Evolutionary conservation across 1,139 yeast species (phyloP).

Genomic region (Protomyces arabidopsidicola): DNA sequence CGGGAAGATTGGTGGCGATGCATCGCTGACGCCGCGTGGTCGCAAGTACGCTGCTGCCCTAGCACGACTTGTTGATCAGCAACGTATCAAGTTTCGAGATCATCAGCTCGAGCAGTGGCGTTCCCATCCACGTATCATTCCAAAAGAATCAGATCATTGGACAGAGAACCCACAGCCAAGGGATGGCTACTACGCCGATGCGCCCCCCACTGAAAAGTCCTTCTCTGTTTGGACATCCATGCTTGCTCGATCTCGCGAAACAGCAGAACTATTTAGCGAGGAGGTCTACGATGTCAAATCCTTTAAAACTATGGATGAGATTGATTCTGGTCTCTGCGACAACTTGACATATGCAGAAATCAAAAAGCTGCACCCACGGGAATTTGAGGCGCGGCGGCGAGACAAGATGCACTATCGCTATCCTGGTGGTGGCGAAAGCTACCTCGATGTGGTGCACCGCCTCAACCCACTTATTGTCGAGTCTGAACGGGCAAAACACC

Average conservation of each 20-base stretch:
- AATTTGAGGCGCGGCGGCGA: constrained; percentile 69
- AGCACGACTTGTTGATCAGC: constrained; percentile 64
- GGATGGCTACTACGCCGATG: constrained; percentile 37
- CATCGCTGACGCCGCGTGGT: constrained; percentile 75
- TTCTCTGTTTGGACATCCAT: constrained; percentile 93
- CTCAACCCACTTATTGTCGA: constrained; percentile 87
- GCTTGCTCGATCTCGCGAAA: constrained; percentile 71
- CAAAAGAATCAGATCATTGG: constrained; percentile 29
- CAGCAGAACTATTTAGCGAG: constrained; percentile 67
- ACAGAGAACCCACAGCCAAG: constrained; percentile 14
- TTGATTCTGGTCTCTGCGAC: constrained; percentile 88
- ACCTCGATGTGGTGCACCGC: constrained; percentile 80
- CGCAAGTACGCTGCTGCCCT: constrained; percentile 65
- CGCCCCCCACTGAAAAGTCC: constrained; percentile 52
- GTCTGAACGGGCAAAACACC: constrained; percentile 85
- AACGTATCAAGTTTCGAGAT: constrained; percentile 64
- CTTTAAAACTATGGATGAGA: constrained; percentile 88
- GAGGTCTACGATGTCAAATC: constrained; percentile 69
- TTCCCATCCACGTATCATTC: constrained; percentile 22
- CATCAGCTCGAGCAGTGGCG: constrained; percentile 54
- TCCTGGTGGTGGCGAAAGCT: constrained; percentile 79
- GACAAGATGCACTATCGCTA: constrained; percentile 76
- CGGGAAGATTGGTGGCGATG: constrained; percentile 92
- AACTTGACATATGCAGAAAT: constrained; percentile 88
- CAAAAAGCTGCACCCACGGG: constrained; percentile 64